Base-by-base conservation (phyloP, 2,329 filamentous ascomycete genomes). In the Colletotrichum nymphaeae region DNA sequence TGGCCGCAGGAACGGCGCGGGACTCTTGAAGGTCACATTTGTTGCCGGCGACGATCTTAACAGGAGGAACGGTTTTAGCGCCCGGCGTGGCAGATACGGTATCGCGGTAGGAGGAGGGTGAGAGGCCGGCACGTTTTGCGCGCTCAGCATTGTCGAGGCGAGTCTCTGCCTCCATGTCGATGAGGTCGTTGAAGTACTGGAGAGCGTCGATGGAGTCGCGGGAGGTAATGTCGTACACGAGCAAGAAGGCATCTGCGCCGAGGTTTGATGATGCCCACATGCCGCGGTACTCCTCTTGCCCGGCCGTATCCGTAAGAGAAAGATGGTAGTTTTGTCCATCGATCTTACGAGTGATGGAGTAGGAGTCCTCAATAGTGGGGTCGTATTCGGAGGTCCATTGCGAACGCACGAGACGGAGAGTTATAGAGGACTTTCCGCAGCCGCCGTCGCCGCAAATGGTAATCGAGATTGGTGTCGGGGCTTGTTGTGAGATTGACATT, bases 381-480 rank as follows among this genome's bases (percentile, higher is more conserved):
- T 94, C 93, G 83, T 94, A 94, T 81, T 95, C 94, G 78, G 92
- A 92, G 8, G 93, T 96, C 94, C 94, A 97, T 84, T 94, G 91
- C 74, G 92, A 94, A 78, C 93, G 91, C 67, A 97, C 94, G 55
- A 97, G 90, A 65, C 94, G 93, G 73, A 97, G 86, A 19, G 94
- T 96, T 80, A 97, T 95, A 76, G 93, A 95, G 2, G 93, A 95
- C 85, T 97, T 97, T 79, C 93, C 93, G 81, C 93, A 95, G 74
- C 94, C 94, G 79, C 94, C 94, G 81, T 96, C 94, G 80, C 94
- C 94, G 84, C 94, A 96, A 82, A 97, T 94, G 70, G 94, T 96
- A 80, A 96, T 95, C 76, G 91, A 88, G 79, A 93, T 91, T 74
- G 89, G 89, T 22, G 90, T 83, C 0, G 88, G 86, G 11, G 82